These are phyloP conservation scores for Xylariaceae sp. DNA, from an alignment of 2,329 filamentous ascomycete species.

Conservation along the genomic window DNA sequence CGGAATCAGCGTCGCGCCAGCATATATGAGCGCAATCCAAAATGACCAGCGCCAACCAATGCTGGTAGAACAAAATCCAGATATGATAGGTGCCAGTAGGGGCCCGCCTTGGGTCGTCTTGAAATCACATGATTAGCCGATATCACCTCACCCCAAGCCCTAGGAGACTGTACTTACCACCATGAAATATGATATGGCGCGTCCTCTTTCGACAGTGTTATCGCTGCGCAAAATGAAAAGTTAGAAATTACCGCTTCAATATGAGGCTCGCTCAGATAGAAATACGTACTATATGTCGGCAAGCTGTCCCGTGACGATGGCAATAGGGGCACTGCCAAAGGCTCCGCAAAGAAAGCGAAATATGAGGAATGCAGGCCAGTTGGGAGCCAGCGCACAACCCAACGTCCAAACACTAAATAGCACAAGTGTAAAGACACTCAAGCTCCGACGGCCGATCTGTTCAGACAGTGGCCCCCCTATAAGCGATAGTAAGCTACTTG, in stretches of 20 bases:
- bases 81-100: constrained; percentile 59
- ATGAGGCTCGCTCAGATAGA: background rate
- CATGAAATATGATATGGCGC: constrained; percentile 60
- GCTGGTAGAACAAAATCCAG: constrained; percentile 52
- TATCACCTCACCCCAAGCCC: background rate
- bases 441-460: constrained; percentile 51
- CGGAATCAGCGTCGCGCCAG: constrained; percentile 54
- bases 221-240: constrained; percentile 23
- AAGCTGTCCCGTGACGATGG: constrained; percentile 57
- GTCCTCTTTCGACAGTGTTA: constrained; percentile 49
- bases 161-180: constrained; percentile 38
- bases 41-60: constrained; percentile 66
- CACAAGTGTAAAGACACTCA: constrained; percentile 42
- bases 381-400: constrained; percentile 50
- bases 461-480: constrained; percentile 62
- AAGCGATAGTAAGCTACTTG: constrained; percentile 32
- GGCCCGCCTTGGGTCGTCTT: constrained; percentile 60
- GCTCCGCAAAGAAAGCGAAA: constrained; percentile 51
- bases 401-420: constrained; percentile 48
- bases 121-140: background rate
- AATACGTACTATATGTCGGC: constrained; percentile 54
- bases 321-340: constrained; percentile 54
- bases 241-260: background rate
- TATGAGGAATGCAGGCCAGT: constrained; percentile 47
- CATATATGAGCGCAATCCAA: constrained; percentile 65